phyloP scores from a whole-genome alignment of 2,329 filamentous ascomycete genomes.

The Elsinoe australis region DNA sequence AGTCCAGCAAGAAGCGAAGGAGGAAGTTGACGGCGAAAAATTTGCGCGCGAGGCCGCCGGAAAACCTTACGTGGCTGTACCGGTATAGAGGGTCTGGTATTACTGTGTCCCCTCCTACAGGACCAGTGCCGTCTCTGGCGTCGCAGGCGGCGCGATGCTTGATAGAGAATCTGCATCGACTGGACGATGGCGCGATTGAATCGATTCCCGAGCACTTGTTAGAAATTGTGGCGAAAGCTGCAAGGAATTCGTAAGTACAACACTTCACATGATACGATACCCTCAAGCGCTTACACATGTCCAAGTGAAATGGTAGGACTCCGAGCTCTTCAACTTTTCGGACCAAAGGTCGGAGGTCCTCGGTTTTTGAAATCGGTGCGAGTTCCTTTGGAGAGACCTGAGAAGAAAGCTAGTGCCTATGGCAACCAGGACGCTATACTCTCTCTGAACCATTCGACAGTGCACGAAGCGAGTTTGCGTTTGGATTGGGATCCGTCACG shows the following conservation, averaged over 20 bases:
- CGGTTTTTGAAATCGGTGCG: too few relatives aligned
- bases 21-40: too few relatives aligned
- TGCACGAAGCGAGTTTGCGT: too few relatives aligned
- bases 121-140: not conserved
- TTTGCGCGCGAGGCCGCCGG: too few relatives aligned
- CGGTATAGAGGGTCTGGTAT: slow-evolving; percentile 2
- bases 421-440: too few relatives aligned
- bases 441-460: too few relatives aligned
- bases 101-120: not conserved
- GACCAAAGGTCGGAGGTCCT: too few relatives aligned
- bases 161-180: not conserved
- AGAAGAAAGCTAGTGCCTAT: too few relatives aligned
- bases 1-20: too few relatives aligned
- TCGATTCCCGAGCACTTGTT: not conserved
- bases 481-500: not conserved
- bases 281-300: not conserved
- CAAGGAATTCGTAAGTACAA: not conserved
- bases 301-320: too few relatives aligned
- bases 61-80: not conserved
- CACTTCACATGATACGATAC: not conserved
- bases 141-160: not conserved
- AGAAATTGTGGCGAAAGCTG: not conserved
- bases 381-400: too few relatives aligned
- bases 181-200: not conserved
- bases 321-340: too few relatives aligned